phyloP scores from a whole-genome alignment of 139 green algal genomes.

The Deuterostichococcus epilithicus region DNA sequence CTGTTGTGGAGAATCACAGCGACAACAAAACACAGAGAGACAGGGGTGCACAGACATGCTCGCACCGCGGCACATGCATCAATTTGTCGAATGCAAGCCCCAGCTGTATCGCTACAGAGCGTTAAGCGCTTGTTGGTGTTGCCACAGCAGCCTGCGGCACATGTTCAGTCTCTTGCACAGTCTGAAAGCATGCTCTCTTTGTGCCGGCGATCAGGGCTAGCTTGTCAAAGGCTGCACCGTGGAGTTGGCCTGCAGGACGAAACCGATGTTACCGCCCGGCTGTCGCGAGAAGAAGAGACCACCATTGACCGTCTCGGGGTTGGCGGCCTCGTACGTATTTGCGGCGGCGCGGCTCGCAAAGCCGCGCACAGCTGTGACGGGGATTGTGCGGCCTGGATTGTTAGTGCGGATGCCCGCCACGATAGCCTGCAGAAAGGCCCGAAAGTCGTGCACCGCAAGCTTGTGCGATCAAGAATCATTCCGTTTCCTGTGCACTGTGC shows the following conservation, averaged over 20 bases:
- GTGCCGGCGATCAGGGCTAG: background rate
- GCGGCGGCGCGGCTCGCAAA: conserved; percentile 15
- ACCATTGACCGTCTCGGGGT: conserved; percentile 43
- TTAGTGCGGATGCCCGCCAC: conserved; percentile 7
- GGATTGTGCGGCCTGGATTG: conserved; percentile 10
- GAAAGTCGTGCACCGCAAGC: no score
- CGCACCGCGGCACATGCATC: no score
- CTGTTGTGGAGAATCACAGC: background rate
- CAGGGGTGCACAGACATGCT: no score
- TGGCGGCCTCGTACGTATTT: conserved; percentile 53
- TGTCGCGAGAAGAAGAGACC: conserved; percentile 40
- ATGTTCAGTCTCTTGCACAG: background rate
- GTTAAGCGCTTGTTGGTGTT: background rate
- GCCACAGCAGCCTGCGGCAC: background rate
- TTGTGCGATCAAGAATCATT: no score
- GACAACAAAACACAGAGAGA: background rate
- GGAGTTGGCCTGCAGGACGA: conserved; percentile 63
- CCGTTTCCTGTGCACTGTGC: background rate
- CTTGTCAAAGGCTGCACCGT: conserved; percentile 16
- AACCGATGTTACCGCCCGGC: conserved; percentile 24
- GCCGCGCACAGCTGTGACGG: background rate
- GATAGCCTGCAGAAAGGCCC: conserved; percentile 3
- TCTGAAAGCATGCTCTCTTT: background rate
- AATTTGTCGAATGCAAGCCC: background rate
- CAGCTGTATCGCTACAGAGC: background rate